phyloP scores from a whole-genome alignment of 345 rosid species.

The Theobroma cacao region DNA sequence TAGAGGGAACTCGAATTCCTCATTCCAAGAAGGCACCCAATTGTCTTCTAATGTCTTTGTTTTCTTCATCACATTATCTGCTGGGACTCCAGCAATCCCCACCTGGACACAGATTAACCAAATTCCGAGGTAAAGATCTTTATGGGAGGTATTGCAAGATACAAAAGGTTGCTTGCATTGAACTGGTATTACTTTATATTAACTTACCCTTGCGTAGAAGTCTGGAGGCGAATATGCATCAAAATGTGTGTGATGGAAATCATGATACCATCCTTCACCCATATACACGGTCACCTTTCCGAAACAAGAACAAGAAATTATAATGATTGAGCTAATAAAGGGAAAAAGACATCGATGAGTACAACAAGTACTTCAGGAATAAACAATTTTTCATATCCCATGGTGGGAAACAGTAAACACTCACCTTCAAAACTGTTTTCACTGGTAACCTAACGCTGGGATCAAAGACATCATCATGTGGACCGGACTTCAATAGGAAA shows the following conservation, averaged over 20 bases:
- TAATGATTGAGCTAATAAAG: background rate
- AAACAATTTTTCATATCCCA: background rate
- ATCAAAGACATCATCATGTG: constrained; percentile 57
- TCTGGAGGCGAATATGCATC: constrained; percentile 42
- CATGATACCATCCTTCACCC: constrained; percentile 92
- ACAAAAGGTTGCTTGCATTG: background rate
- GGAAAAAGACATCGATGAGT: background rate
- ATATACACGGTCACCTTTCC: constrained; percentile 69
- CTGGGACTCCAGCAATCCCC: constrained; percentile 84
- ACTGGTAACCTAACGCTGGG: constrained; percentile 47
- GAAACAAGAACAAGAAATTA: background rate
- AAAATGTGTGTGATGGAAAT: constrained; percentile 73
- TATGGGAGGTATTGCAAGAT: background rate
- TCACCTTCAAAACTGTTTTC: constrained; percentile 70
- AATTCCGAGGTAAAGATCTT: background rate
- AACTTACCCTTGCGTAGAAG: constrained; percentile 69
- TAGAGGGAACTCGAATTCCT: constrained; percentile 77
- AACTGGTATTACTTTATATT: background rate
- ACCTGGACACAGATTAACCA: constrained; percentile 39
- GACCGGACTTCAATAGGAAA: constrained; percentile 52
- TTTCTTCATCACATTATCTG: constrained; percentile 70
- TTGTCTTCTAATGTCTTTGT: constrained; percentile 68
- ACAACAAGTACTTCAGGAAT: background rate
- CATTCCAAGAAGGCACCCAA: constrained; percentile 82
- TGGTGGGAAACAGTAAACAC: constrained; percentile 17